Evolutionary conservation across 257 asterid genomes (phyloP), one percentile per base, ranked within the genome.

Genomic region (Orobanche coerulescens): DNA sequence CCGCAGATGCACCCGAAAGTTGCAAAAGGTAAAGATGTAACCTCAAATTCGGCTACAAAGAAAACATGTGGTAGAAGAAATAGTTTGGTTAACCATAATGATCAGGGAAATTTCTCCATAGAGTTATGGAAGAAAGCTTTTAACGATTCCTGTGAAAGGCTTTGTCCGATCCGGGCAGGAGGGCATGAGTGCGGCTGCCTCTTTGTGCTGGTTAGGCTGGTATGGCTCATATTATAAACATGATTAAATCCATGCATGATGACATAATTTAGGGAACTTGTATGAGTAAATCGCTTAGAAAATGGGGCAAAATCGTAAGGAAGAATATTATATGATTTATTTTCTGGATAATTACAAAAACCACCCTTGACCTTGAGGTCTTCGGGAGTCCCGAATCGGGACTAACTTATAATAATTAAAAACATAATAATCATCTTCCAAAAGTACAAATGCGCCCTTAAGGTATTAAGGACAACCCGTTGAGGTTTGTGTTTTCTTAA

Each of bases 91-190:
- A 75, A 75, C 65, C 75, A 76, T 37, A 37, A 47, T 50, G 97
- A 80, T 72, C 95, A 77, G 63, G 91, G 92, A 53, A 83, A 72
- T 64, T 82, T 80, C 74, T 86, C 99, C 1, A 74, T 76, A 1
- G 91, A 84, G 74, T 76, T 86, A 43, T 93, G 97, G 98, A 81
- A 88, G 81, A 93, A 84, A 75, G 97, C 97, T 33, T 86, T 93
- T 78, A 81, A 71, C 65, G 97, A 93, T 71, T 91, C 98, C 14
- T 84, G 97, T 66, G 95, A 86, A 78, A 83, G 84, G 82, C 89
- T 93, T 76, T 93, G 98, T 60, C 98, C 98, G 1, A 58, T 82
- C 42, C 90, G 94, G 26, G 95, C 97, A 1, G 88, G 58, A 18
- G 82, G 85, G 23, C 85, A 76, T 59, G 78, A 76, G 70, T 89